These are phyloP conservation scores for Boechera stricta DNA, from an alignment of 345 rosid genomes.

Conservation along the genomic window DNA sequence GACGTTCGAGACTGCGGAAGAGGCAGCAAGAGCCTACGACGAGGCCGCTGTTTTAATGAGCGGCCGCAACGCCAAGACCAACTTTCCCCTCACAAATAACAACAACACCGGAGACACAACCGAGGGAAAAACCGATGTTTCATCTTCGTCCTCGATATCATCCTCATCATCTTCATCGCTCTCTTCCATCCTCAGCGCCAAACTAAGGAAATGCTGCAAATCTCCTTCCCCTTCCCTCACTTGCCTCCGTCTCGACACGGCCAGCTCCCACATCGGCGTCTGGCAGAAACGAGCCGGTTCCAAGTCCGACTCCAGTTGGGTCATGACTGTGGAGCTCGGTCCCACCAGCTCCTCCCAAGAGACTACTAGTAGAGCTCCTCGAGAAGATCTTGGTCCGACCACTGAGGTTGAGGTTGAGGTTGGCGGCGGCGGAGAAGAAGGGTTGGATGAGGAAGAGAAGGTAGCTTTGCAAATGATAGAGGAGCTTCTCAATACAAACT, in stretches of 20 bases:
- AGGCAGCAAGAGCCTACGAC: constrained; percentile 78
- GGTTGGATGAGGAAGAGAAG: constrained; percentile 65
- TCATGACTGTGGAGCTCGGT: constrained; percentile 75
- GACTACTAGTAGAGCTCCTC: constrained; percentile 19
- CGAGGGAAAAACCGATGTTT: constrained; percentile 40
- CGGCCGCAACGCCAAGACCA: constrained; percentile 77
- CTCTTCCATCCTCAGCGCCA: constrained; percentile 62
- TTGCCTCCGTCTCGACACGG: constrained; percentile 77
- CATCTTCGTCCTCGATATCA: constrained; percentile 17
- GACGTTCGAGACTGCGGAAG: constrained; percentile 78
- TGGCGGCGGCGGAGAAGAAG: constrained; percentile 32
- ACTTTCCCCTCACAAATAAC: constrained; percentile 51
- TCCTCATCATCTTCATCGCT: constrained; percentile 45
- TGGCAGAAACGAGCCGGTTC: constrained; percentile 85
- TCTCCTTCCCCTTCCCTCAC: constrained; percentile 74
- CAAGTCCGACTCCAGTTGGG: constrained; percentile 68
- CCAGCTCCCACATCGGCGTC: constrained; percentile 74
- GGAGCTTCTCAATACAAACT: constrained; percentile 82
- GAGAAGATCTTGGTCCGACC: constrained; percentile 28
- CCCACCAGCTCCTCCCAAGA: constrained; percentile 23
- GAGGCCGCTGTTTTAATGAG: constrained; percentile 77
- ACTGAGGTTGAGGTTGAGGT: constrained; percentile 27
- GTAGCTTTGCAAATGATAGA: constrained; percentile 93
- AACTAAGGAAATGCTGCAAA: constrained; percentile 68
- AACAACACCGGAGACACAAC: constrained; percentile 32